Evolutionary conservation across 257 asterid species (phyloP), one percentile per base, ranked within the genome.

Genomic region (Pogostemon cablin): DNA sequence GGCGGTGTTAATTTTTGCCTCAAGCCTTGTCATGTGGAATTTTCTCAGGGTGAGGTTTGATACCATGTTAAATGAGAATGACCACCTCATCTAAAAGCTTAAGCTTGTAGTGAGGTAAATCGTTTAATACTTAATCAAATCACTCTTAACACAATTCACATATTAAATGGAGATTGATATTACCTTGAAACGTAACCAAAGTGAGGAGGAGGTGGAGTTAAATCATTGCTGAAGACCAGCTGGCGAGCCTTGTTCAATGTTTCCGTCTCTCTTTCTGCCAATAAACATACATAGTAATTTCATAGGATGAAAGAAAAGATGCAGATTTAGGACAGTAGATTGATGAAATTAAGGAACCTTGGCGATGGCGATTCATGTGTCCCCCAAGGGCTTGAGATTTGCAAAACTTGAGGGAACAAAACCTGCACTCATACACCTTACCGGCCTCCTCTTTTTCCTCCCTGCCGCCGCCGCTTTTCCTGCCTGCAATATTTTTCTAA

Each of bases 301-400:
- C 78, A 44, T 52, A 52, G 4, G 9, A 53, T 5, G 17, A 53
- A 53, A 53, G 59, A 53, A 53, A 53, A 25, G 32, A 49, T 55
- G 12, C 40, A 44, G n/a, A 4, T 52, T 17, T 15, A 9, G 12
- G 35, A 9, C 4, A 34, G 3, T 15, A 62, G 20, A 6, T 35
- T 48, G 15, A 8, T 34, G 56, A 41, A 54, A 44, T 53, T 53
- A 17, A 48, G n/a, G 52, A 10, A 48, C 98, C 98, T 91, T 90
- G 96, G 81, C 98, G 96, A 77, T 93, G 98, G 87, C 98, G 98
- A 78, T 93, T 93, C 98, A 93, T 93, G 83, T 93, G 98, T 72
- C 98, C 98, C 73, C 98, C 98, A 6, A 93, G 97, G 77, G 98
- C 98, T 90, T 93, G 98, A 74, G 97, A 93, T 79, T 93, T 93